Base-by-base conservation (phyloP, 2,329 filamentous ascomycete genomes). In the Aaosphaeria pasadenensis region DNA sequence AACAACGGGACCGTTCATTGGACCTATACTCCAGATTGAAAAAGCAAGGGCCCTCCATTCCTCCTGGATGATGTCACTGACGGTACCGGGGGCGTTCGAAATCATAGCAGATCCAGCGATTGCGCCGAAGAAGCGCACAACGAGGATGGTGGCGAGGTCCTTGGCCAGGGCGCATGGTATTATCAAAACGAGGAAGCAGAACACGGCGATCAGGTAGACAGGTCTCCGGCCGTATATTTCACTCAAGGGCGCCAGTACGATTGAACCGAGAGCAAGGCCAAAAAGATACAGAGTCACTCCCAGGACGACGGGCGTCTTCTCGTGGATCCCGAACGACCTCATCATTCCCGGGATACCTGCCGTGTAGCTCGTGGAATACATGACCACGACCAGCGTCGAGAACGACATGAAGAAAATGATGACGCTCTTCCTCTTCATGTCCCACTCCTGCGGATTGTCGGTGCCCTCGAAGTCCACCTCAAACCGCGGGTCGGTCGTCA, bases 21-120 rank as follows among this genome's bases (percentile, higher is more conserved):
- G 91, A 0, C 89, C 91, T 46, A 96, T 84, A 51, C 80, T 83
- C 84, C 90, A 96, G 32, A 95, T 77, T 4, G 85, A 89, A 70
- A 96, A 89, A 39, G 86, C 86, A n/a, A 94, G 72, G 2, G 89
- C 89, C 11, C 91, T 84, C 60, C 88, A 84, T 43, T 95, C 84
- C 41, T 92, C 88, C 11, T 80, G 79, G n/a, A 89, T 84, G 43
- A 96, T 86, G 66, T 96, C 91, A 30, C 88, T 85, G 7, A 96
- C 81, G 6, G 86, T 89, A 2, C 91, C 91, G 0, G 91, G 89
- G 1, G 87, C 83, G 63, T 95, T 95, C 9, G 85, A 83, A 29
- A 96, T 85, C 82, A 95, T 87, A 39, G 87, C 89, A 5, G 88
- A 82, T 4, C 89, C 87, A 44, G 85, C 89, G 47, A 90, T 70